Percentiles rank a stretch among this genome's conserved stretches.
Evolutionary conservation across 2,329 filamentous ascomycete species (phyloP).

Genomic region (Ophiostoma pallidulum): DNA sequence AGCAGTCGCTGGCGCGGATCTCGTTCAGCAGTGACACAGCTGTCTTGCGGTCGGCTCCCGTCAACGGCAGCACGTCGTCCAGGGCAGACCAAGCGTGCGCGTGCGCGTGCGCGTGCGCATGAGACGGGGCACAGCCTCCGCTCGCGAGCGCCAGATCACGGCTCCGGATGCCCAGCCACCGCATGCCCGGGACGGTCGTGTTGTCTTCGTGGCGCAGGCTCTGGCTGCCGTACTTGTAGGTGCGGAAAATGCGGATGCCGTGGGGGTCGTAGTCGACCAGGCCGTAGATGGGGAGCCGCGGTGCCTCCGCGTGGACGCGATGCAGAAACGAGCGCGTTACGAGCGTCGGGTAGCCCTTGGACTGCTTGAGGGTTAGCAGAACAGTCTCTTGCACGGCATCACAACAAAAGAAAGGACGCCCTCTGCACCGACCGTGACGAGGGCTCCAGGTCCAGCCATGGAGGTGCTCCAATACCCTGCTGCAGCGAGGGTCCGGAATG

Average conservation of each 20-base stretch:
- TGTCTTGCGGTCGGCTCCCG: constrained; percentile 46
- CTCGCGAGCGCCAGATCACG: constrained; percentile 3
- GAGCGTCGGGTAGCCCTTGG: constrained; percentile 75
- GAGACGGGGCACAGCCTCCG: rapidly evolving
- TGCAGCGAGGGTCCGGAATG: constrained; percentile 57
- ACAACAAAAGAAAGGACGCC: too few relatives aligned
- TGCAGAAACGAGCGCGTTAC: constrained; percentile 57
- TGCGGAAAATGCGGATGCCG: constrained; percentile 62
- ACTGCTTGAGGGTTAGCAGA: constrained; percentile 37
- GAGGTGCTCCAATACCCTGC: constrained; percentile 44
- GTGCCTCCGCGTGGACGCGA: constrained; percentile 36
- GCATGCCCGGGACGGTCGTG: constrained; percentile 39
- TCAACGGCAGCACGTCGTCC: constrained; percentile 33
- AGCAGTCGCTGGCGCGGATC: constrained; percentile 20
- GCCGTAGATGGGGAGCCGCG: constrained; percentile 47
- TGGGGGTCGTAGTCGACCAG: constrained; percentile 71
- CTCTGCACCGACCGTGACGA: constrained; percentile 59
- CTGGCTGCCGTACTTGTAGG: constrained; percentile 62
- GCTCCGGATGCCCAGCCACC: constrained; percentile 53
- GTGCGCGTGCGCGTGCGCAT: too few relatives aligned
- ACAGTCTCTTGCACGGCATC: too few relatives aligned
- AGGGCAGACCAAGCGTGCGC: constrained; percentile 15
- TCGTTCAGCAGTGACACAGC: constrained; percentile 44
- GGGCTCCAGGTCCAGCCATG: constrained; percentile 45
- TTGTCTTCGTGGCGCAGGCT: constrained; percentile 50